Evolutionary conservation across 2,329 filamentous ascomycete species (phyloP).

Genomic region (Didymella lethalis): DNA sequence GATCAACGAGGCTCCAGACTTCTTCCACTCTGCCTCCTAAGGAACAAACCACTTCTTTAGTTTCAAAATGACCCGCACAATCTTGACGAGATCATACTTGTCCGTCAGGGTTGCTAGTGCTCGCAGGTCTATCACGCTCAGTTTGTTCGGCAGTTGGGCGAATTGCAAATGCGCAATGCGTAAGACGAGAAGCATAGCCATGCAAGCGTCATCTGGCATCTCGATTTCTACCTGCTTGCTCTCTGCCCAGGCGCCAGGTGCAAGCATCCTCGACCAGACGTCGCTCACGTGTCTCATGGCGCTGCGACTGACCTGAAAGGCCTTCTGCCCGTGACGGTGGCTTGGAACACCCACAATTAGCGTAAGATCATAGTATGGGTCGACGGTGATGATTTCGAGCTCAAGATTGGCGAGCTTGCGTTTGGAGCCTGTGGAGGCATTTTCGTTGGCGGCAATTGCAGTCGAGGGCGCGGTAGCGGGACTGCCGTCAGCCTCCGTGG

Average conservation of each 20-base stretch:
- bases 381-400: constrained; percentile 5
- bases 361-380: constrained; percentile 16
- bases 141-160: background rate
- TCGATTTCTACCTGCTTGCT: constrained; percentile 5
- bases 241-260: constrained; percentile 11
- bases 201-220: constrained; percentile 13
- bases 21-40: background rate
- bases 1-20: background rate
- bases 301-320: constrained; percentile 12
- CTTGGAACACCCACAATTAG: constrained; percentile 18
- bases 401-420: background rate
- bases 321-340: background rate
- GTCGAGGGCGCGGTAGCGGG: background rate
- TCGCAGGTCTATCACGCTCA: background rate
- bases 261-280: constrained; percentile 18
- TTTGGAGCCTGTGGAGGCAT: background rate
- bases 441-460: background rate
- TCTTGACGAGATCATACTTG: constrained; percentile 1
- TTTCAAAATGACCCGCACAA: background rate
- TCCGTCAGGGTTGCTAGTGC: constrained; percentile 1
- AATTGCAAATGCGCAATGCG: constrained; percentile 12
- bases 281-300: constrained; percentile 12
- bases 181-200: constrained; percentile 2
- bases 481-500: background rate
- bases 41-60: background rate